Conservation (phyloP, 1,284 basidiomycete genomes). For the Anthracocystis panici-leucophaei region DNA sequence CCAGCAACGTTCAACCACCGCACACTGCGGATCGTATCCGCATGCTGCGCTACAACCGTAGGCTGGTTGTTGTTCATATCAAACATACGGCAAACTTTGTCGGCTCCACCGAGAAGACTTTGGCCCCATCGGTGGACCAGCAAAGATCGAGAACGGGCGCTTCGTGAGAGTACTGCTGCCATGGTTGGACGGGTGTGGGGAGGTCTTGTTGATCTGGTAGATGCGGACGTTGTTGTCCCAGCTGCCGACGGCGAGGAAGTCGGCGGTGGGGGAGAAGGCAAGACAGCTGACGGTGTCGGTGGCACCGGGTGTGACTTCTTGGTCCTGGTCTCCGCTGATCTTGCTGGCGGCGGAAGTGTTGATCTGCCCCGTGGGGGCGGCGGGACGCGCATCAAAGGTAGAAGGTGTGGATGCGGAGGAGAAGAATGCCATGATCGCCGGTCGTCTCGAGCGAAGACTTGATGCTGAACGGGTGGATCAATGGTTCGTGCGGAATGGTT, state of each 20-base stretch:
- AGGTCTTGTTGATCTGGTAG: slow-evolving; percentile 75
- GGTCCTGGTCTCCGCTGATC: slow-evolving; percentile 72
- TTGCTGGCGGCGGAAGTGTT: slow-evolving; percentile 54
- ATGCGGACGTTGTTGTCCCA: slow-evolving; percentile 72
- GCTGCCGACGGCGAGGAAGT: slow-evolving; percentile 70
- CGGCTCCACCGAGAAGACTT: slow-evolving; percentile 85
- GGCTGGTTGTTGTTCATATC: slow-evolving; percentile 78
- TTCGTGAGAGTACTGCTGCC: slow-evolving; percentile 78
- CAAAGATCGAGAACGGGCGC: slow-evolving; percentile 83
- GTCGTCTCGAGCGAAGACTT: neutral
- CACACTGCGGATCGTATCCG: slow-evolving; percentile 82
- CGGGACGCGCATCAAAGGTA: slow-evolving; percentile 52
- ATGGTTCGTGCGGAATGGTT: too few species aligned
- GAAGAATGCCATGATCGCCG: slow-evolving; percentile 57
- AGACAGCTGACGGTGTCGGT: slow-evolving; percentile 69
- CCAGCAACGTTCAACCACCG: slow-evolving; percentile 79
- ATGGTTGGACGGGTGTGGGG: slow-evolving; percentile 78
- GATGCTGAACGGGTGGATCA: neutral
- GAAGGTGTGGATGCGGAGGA: slow-evolving; percentile 51
- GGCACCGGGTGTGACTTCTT: slow-evolving; percentile 76
- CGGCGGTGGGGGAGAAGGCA: slow-evolving; percentile 69
- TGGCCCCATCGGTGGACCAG: slow-evolving; percentile 86
- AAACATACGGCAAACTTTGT: slow-evolving; percentile 84
- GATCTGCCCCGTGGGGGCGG: slow-evolving; percentile 45
- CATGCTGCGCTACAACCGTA: slow-evolving; percentile 82